Evolutionary conservation across 257 asterid species (phyloP), one percentile per base, ranked within the genome.

Genomic region (Lycium ferocissimum): DNA sequence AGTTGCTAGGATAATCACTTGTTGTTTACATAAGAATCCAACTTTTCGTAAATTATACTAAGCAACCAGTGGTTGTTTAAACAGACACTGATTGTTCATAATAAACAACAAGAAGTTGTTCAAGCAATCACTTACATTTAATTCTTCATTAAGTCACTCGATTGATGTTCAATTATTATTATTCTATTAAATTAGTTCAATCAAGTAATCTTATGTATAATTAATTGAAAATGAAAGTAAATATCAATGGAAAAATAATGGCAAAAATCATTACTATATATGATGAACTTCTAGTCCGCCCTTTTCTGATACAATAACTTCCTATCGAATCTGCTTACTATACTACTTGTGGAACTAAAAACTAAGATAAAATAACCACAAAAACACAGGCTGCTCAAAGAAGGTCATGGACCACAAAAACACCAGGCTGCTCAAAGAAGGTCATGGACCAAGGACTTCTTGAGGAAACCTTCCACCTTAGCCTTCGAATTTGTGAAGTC

Each of bases 291-390:
- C 81, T 49, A 22, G 13, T 75, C 45, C 43, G 3, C 45, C 45
- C 61, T 71, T 33, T 73, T 73, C 59, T 73, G 18, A 45, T 45
- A 73, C 6, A 45, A 73, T 10, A 72, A 45, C 80, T n/a, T 72
- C 58, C 80, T 5, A 73, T 45, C 3, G 37, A 73, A 73, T 47
- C 80, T 73, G 80, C 80, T 73, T 73, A 11, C 40, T 6, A n/a
- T 73, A 20, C n/a, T 73, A 73, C 37, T 45, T 73, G 38, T n/a
- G 59, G 58, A 73, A 18, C 51, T 45, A 20, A n/a, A 18, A 72
- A 45, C 80, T 73, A 26, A 26, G 33, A 26, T 26, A 26, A 26
- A 26, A 26, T 1, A 26, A 26, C 33, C 33, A 26, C 33, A 26
- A 73, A 47, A 26, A 26, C 61, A 7, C 61, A 6, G 61, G 43